Percentiles rank a stretch among this genome's conserved stretches.
Conservation (phyloP, 208 protist species). For the Leptomonas pyrrhocoris region DNA sequence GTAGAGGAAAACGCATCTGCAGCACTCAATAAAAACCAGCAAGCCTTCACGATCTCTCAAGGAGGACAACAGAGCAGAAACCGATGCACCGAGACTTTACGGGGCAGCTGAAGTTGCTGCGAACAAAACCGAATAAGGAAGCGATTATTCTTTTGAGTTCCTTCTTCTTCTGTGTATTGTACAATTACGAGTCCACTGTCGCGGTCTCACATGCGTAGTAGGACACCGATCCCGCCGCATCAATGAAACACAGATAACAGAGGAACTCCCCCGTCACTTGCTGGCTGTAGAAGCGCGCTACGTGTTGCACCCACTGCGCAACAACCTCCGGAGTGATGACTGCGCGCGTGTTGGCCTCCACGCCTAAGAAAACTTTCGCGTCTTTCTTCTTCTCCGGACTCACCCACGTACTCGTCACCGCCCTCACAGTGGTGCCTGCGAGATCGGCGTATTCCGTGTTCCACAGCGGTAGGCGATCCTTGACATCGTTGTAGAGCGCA, state of each 20-base stretch:
- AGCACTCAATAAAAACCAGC: no score
- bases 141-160: no score
- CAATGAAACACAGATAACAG: slow-evolving; percentile 61
- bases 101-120: no score
- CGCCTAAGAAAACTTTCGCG: slow-evolving; percentile 39
- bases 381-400: background rate
- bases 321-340: background rate
- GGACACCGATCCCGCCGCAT: slow-evolving; percentile 50
- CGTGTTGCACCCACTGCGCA: slow-evolving; percentile 2
- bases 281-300: background rate
- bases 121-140: no score
- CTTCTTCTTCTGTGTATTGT: background rate
- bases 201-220: slow-evolving; percentile 57
- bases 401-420: slow-evolving; percentile 22
- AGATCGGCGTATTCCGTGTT: slow-evolving; percentile 18
- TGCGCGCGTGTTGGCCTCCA: slow-evolving; percentile 19
- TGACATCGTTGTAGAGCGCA: slow-evolving; percentile 38
- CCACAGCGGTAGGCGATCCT: slow-evolving; percentile 49
- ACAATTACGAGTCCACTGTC: background rate
- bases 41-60: no score
- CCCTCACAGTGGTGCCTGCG: background rate
- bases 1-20: no score
- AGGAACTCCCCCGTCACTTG: background rate
- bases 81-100: no score
- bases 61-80: no score